Evolutionary conservation across 2,329 filamentous ascomycete genomes (phyloP).

Genomic region (Cadophora luteo-olivacea): DNA sequence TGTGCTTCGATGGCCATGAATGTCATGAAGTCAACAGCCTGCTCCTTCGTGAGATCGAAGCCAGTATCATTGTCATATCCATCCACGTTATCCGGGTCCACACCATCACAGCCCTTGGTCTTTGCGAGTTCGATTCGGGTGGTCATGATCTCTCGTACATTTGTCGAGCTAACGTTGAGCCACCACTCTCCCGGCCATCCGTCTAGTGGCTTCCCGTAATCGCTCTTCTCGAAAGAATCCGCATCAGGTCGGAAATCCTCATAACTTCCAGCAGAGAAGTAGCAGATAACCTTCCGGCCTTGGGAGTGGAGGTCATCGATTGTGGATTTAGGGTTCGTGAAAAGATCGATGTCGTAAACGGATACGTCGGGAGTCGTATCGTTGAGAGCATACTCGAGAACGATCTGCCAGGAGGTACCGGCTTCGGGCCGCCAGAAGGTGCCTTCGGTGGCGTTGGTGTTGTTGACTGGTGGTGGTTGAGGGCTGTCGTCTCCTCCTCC

Average conservation of each 20-base stretch:
- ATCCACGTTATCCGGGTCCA: slow-evolving; percentile 77
- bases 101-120: slow-evolving; percentile 69
- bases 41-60: slow-evolving; percentile 61
- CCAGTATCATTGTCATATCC: slow-evolving; percentile 71
- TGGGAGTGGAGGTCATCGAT: slow-evolving; percentile 55
- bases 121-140: slow-evolving; percentile 63
- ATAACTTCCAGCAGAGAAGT: slow-evolving; percentile 75
- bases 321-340: slow-evolving; percentile 53
- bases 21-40: slow-evolving; percentile 64
- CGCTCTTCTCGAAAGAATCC: slow-evolving; percentile 57
- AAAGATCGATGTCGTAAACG: slow-evolving; percentile 49
- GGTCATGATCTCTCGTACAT: slow-evolving; percentile 70
- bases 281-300: slow-evolving; percentile 72
- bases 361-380: slow-evolving; percentile 22
- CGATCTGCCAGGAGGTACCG: slow-evolving; percentile 32
- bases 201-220: slow-evolving; percentile 63
- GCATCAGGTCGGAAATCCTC: slow-evolving; percentile 67
- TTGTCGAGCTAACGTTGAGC: slow-evolving; percentile 64
- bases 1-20: slow-evolving; percentile 66
- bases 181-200: slow-evolving; percentile 74
- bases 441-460: slow-evolving; percentile 26
- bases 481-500: slow-evolving; percentile 10
- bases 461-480: slow-evolving; percentile 22
- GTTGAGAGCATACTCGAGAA: slow-evolving; percentile 24
- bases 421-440: slow-evolving; percentile 28